Percentiles rank a stretch among this genome's conserved stretches.
Conservation (phyloP, 2,329 filamentous ascomycete species). For the Aureobasidium namibiae region DNA sequence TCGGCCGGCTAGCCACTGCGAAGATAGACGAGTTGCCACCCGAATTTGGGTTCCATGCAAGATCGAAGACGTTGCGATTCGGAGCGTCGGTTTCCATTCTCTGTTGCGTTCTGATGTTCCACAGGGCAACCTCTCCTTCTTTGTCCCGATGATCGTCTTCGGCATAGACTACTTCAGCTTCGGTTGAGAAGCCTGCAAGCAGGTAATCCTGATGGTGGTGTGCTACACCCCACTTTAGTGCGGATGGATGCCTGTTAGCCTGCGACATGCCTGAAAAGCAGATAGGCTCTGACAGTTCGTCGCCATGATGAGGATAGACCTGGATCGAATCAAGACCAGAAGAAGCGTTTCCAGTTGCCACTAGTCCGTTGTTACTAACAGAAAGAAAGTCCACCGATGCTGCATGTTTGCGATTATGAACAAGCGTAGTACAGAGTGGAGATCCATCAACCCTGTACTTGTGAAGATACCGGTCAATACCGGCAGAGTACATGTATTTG, state of each 20-base stretch:
- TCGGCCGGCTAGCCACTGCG: constrained; percentile 43
- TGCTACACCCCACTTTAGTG: constrained; percentile 40
- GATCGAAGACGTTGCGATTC: constrained; percentile 50
- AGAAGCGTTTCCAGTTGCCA: constrained; percentile 41
- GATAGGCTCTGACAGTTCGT: neutral
- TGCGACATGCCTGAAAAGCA: constrained; percentile 14
- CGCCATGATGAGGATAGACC: constrained; percentile 20
- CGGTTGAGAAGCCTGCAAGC: constrained; percentile 45
- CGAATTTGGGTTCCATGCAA: constrained; percentile 46
- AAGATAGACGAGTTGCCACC: constrained; percentile 34
- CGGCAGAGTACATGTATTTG: constrained; percentile 35
- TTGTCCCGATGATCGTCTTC: constrained; percentile 25
- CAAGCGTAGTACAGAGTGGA: neutral
- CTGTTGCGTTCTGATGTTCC: constrained; percentile 39
- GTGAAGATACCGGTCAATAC: constrained; percentile 13
- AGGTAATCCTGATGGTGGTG: constrained; percentile 34
- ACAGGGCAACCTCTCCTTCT: constrained; percentile 47
- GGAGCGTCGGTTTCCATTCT: constrained; percentile 37
- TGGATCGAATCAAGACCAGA: constrained; percentile 22
- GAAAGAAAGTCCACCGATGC: constrained; percentile 45
- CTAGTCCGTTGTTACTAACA: constrained; percentile 30
- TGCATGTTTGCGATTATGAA: constrained; percentile 31
- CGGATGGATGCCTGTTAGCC: constrained; percentile 29
- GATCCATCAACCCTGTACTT: constrained; percentile 1
- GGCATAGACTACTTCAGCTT: constrained; percentile 23